Evolutionary conservation across 1,284 basidiomycete genomes (phyloP), one percentile per base, ranked within the genome.

Genomic region (Inonotus obliquus): DNA sequence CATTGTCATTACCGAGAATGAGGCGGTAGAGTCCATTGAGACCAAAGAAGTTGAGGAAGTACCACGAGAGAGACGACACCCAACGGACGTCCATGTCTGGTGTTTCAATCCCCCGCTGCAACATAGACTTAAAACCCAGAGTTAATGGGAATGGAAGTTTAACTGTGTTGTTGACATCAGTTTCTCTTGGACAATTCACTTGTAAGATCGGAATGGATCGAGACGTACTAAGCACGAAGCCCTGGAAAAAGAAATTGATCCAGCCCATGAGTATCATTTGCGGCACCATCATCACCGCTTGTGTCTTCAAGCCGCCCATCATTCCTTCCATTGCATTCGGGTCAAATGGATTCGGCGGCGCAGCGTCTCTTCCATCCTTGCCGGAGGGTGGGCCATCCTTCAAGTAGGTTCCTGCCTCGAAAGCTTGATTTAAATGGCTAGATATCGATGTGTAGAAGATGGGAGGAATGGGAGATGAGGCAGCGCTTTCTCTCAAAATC

Each of bases 231-330:
- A 98, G 83, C 57, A 99, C 92, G 73, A 99, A 98, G 37, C 96
- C 96, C 67, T 94, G 92, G 78, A 99, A 99, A 85, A 99, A 99
- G 75, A 96, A 96, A 76, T 96, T 98, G 79, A 99, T 97, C 93
- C 97, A 99, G 65, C 96, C 96, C 97, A 99, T 99, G 69, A 99
- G 96, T 66, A 98, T 82, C 88, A 98, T 98, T 75, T 98, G 94
- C 9, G 92, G 94, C 7, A 96, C 89, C 92, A 93, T 93, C 88
- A 96, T 96, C 59, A 98, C 95, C 81, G 95, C 95, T 76, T 98
- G 96, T 56, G 96, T 97, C 81, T 98, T 99, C 91, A 99, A 93
- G 56, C 93, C 93, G 32, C 95, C 85, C 95, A 99, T 97, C 94
- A 99, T 97, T 29, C 89, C 90, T 65, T 99, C 97, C 95, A 99